Base-by-base conservation (phyloP, 179 eudicot genomes). In the Silene noctiflora region DNA sequence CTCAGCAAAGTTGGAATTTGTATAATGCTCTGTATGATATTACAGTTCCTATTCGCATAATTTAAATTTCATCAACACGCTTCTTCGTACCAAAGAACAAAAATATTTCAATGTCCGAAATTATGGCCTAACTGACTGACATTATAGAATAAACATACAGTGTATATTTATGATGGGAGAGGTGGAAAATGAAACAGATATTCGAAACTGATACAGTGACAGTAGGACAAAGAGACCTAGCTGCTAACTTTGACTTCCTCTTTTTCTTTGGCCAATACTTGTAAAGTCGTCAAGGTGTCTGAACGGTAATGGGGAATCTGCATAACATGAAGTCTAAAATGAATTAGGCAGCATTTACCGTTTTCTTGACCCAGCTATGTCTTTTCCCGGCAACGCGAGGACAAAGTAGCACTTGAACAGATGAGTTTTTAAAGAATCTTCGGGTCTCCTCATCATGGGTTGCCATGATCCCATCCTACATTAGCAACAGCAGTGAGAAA, bases 391-490 rank as follows among this genome's bases (percentile, higher is more conserved):
- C 91, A 77, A 90, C 72, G 20, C 99, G 91, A 56, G 96, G 99
- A 78, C 91, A 88, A 64, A 95, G 91, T 22, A 92, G 81, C 79
- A 88, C 96, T 81, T 89, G 90, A 67, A 95, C 99, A 56, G 96
- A 91, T 69, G 99, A 93, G 78, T 93, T 87, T 87, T 93, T 92
- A 85, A 95, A 95, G 86, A 87, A 95, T 29, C 89, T 88, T 14
- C 92, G 91, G 70, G 96, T 91, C 84, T 91, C 93, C 83, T 92
- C 96, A 79, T 95, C 99, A 75, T 80, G 85, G 61, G 99, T 95
- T 67, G 77, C 60, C 99, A 95, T 95, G 44, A 95, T 62, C 31
- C 99, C 99, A 68, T 89, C 96, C 97, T 95, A 83, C 80, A 72
- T 4, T 22, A 59, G 12, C 73, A 74, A 71, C 27, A 19, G 19